These are phyloP conservation scores for Trifolium pratense DNA, from an alignment of 306 rosid species.

Conservation along the genomic window DNA sequence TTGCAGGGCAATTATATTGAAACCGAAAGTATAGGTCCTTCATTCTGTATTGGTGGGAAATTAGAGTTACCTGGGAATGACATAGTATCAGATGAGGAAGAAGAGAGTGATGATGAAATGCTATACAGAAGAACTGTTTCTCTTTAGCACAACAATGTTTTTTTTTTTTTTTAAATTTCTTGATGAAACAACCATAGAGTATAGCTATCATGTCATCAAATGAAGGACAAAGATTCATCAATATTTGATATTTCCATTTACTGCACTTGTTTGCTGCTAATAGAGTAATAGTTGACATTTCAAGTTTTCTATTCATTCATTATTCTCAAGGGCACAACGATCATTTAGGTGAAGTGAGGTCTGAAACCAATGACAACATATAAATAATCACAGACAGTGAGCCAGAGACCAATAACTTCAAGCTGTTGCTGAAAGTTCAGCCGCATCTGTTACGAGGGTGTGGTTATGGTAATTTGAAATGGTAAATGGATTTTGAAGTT, in stretches of 20 bases:
- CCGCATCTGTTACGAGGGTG: too few species aligned
- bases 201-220: conserved; percentile 12
- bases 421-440: too few species aligned
- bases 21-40: conserved; percentile 75
- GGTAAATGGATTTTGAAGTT: too few species aligned
- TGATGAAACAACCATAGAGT: conserved; percentile 33
- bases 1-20: conserved; percentile 84
- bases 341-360: conserved; percentile 10
- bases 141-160: conserved; percentile 41
- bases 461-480: too few species aligned
- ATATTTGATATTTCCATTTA: conserved; percentile 10
- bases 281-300: conserved; percentile 10
- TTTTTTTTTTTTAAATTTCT: conserved; percentile 13
- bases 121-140: conserved; percentile 80
- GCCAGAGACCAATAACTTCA: too few species aligned
- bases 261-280: neutral
- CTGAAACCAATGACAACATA: conserved; percentile 20
- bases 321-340: neutral
- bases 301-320: conserved; percentile 19
- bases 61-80: conserved; percentile 74
- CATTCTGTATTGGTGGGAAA: conserved; percentile 83
- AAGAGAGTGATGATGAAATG: conserved; percentile 77
- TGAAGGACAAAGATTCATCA: neutral
- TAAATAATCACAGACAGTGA: too few species aligned
- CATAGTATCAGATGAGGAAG: conserved; percentile 79